Evolutionary conservation across 768 basidiomycete species (phyloP), one percentile per base, ranked within the genome.

Genomic region (Candolleomyces aberdarensis): DNA sequence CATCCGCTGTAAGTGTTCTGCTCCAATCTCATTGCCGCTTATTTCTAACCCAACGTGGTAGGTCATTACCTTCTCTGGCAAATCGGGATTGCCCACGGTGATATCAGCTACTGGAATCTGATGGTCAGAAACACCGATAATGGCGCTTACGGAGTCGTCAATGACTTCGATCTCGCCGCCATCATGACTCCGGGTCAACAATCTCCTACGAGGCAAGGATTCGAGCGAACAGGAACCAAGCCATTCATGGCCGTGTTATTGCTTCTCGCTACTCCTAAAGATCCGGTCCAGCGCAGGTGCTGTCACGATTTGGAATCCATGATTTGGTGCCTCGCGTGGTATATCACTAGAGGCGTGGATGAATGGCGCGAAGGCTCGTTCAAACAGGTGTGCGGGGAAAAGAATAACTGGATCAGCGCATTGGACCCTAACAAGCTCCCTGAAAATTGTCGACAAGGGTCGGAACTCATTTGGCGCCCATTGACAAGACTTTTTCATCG

Each of bases 241-340:
- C 44, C 56, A 17, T 64, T 64, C 48, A 64, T 64, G 63, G 32
- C 63, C 6, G n/a, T n/a, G n/a, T 19, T 61, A 40, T 50, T 58
- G 14, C 13, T n/a, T n/a, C n/a, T n/a, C n/a, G n/a, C n/a, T n/a
- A n/a, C n/a, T n/a, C n/a, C n/a, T n/a, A n/a, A n/a, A n/a, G n/a
- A n/a, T n/a, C n/a, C n/a, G n/a, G n/a, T 63, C 36, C n/a, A 32
- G 19, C 56, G 56, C 7, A 13, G 17, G 40, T 64, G 57, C 39
- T 50, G 56, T 19, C 60, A 64, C 44, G 63, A 64, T 29, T 47
- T 61, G 47, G 63, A 64, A 29, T 64, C 63, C 13, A 46, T 61
- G 36, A 50, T 56, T 39, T 64, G 63, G 63, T 46, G 19, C 41
- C 14, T 57, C 7, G 44, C 29, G 29, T 57, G 56, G 44, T 19